phyloP scores from a whole-genome alignment of 2,329 filamentous ascomycete species.

The Hypoxylon sp. region DNA sequence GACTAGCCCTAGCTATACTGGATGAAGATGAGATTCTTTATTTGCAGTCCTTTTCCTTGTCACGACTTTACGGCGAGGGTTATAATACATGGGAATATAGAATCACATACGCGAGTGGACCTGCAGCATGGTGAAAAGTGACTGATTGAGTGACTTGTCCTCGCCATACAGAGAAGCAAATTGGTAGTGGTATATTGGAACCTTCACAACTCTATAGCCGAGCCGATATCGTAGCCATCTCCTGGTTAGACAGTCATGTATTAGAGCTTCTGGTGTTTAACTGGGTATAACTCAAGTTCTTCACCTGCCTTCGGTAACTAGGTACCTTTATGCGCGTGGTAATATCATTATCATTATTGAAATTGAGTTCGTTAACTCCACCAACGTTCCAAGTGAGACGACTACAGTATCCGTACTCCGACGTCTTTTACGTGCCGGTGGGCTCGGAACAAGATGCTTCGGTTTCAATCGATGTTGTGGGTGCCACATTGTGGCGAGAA shows the following conservation, averaged over 20 bases:
- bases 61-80: slow-evolving; percentile 49
- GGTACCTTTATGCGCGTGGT: too few relatives aligned
- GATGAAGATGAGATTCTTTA: slow-evolving; percentile 38
- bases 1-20: slow-evolving; percentile 33
- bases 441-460: background rate
- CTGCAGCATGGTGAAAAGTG: slow-evolving; percentile 13
- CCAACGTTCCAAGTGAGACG: too few relatives aligned
- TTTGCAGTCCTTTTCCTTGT: slow-evolving; percentile 41
- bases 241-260: too few relatives aligned
- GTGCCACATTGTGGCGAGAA: background rate
- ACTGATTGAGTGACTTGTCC: background rate
- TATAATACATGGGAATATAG: slow-evolving; percentile 46
- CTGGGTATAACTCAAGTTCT: too few relatives aligned
- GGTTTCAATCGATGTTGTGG: background rate
- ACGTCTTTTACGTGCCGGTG: background rate
- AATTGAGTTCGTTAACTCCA: too few relatives aligned
- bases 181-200: too few relatives aligned
- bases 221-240: too few relatives aligned
- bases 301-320: too few relatives aligned
- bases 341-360: too few relatives aligned
- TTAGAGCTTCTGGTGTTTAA: too few relatives aligned
- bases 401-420: too few relatives aligned
- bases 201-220: too few relatives aligned
- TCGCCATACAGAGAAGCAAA: background rate
- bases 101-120: slow-evolving; percentile 32